Evolutionary conservation across 345 rosid species (phyloP), one percentile per base, ranked within the genome.

Genomic region (Iberis pinnata): DNA sequence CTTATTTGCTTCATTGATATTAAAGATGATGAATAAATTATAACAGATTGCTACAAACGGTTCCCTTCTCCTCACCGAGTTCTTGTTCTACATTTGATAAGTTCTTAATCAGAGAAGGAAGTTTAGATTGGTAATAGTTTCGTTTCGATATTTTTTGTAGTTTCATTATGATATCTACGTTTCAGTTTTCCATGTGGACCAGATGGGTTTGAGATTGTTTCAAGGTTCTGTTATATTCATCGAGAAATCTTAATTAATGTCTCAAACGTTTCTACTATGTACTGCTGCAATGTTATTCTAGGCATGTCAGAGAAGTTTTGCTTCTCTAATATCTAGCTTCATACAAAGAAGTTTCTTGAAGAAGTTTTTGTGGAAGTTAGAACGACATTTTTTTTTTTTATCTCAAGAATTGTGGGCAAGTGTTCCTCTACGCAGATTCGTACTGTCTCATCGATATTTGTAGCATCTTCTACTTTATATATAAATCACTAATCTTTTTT

Each of bases 101-200:
- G n/a, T n/a, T n/a, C n/a, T n/a, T n/a, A n/a, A n/a, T n/a, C n/a
- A n/a, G n/a, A n/a, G n/a, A n/a, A n/a, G n/a, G n/a, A n/a, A n/a
- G n/a, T n/a, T n/a, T n/a, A n/a, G n/a, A n/a, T n/a, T n/a, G n/a
- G n/a, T n/a, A n/a, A n/a, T n/a, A n/a, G n/a, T n/a, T n/a, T n/a
- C n/a, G n/a, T n/a, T n/a, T n/a, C n/a, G n/a, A n/a, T n/a, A n/a
- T n/a, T n/a, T n/a, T n/a, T n/a, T n/a, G n/a, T n/a, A n/a, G n/a
- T n/a, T n/a, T n/a, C n/a, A n/a, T n/a, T n/a, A n/a, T n/a, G n/a
- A n/a, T n/a, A n/a, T n/a, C n/a, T n/a, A n/a, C n/a, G n/a, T n/a
- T n/a, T n/a, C n/a, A n/a, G n/a, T 33, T 83, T 83, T 66, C 95
- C 95, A 0, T 84, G 95, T 38, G 84, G 88, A 25, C 61, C 84